A percentile compares a stretch with the other conserved stretches of the same genome.
Conservation (phyloP, 345 rosid genomes). For the Euphorbia lathyris region DNA sequence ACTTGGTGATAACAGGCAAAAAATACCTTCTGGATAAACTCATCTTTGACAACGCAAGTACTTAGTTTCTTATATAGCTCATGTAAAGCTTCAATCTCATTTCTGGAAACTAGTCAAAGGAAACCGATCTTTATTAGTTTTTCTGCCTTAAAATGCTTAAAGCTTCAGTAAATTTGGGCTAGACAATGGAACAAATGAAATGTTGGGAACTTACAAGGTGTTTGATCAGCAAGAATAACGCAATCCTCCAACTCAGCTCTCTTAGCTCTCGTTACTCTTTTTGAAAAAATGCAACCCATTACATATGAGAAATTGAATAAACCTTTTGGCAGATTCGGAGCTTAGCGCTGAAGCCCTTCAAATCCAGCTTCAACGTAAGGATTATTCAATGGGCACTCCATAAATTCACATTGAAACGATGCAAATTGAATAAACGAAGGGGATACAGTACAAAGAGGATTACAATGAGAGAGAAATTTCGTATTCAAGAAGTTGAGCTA, state of each 20-base stretch:
- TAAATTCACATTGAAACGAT: too few relatives aligned
- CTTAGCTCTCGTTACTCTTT: not conserved
- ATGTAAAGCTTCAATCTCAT: not conserved
- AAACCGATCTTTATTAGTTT: not conserved
- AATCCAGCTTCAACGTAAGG: too few relatives aligned
- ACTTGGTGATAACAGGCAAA: not conserved
- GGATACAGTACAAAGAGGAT: too few relatives aligned
- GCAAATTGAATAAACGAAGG: too few relatives aligned
- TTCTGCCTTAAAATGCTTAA: not conserved
- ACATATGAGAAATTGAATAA: not conserved
- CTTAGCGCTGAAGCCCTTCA: not conserved
- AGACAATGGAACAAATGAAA: not conserved
- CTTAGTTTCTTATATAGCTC: slow-evolving; percentile 1
- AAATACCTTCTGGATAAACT: not conserved
- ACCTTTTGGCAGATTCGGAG: not conserved
- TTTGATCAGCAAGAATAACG: not conserved
- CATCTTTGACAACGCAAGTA: not conserved
- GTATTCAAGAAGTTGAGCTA: too few relatives aligned
- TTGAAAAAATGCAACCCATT: slow-evolving; percentile 3
- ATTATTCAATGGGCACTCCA: too few relatives aligned
- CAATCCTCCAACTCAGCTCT: not conserved
- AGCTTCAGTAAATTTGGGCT: not conserved
- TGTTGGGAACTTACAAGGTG: not conserved
- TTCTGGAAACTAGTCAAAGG: not conserved
- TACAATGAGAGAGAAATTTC: too few relatives aligned